A percentile compares a stretch with the other conserved stretches of the same genome.
phyloP scores from a whole-genome alignment of 148 eudicot genomes.

The Simmondsia chinensis region DNA sequence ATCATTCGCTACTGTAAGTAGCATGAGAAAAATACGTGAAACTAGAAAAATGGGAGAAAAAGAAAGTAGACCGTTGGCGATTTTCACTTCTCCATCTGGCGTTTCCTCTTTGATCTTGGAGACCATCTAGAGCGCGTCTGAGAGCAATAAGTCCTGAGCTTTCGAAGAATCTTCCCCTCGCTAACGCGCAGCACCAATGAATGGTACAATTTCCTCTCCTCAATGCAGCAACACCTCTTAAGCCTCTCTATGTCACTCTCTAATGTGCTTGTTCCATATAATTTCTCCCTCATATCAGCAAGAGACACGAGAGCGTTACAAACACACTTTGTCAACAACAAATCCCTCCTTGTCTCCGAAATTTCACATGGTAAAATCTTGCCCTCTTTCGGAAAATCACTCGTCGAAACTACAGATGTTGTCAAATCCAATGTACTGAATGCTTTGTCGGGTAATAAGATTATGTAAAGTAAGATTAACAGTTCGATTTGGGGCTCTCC shows the following conservation, averaged over 20 bases:
- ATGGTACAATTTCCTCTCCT: constrained; percentile 54
- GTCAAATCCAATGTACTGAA: constrained; percentile 43
- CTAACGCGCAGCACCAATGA: constrained; percentile 61
- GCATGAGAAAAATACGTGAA: too few relatives aligned
- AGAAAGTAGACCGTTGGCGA: too few relatives aligned
- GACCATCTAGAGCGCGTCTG: too few relatives aligned
- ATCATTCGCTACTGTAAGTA: too few relatives aligned
- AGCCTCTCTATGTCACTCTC: constrained; percentile 45
- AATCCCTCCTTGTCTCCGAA: constrained; percentile 27
- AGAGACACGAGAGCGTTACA: constrained; percentile 44
- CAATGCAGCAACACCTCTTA: constrained; percentile 26
- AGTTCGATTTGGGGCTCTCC: constrained; percentile 89
- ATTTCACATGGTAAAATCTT: constrained; percentile 9
- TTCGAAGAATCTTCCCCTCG: constrained; percentile 66
- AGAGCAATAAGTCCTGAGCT: constrained; percentile 51
- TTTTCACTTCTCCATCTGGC: too few relatives aligned
- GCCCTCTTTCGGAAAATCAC: constrained; percentile 10
- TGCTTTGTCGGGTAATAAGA: constrained; percentile 49
- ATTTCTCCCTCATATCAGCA: constrained; percentile 66
- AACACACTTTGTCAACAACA: constrained; percentile 47
- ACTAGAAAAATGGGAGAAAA: too few relatives aligned
- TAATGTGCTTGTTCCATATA: constrained; percentile 44
- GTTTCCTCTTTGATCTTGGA: too few relatives aligned
- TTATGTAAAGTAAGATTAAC: constrained; percentile 54
- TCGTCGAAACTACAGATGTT: constrained; percentile 19